Percentiles rank a stretch among this genome's conserved stretches.
Evolutionary conservation across 345 rosid species (phyloP).

Genomic region (Eucalyptus marginata): DNA sequence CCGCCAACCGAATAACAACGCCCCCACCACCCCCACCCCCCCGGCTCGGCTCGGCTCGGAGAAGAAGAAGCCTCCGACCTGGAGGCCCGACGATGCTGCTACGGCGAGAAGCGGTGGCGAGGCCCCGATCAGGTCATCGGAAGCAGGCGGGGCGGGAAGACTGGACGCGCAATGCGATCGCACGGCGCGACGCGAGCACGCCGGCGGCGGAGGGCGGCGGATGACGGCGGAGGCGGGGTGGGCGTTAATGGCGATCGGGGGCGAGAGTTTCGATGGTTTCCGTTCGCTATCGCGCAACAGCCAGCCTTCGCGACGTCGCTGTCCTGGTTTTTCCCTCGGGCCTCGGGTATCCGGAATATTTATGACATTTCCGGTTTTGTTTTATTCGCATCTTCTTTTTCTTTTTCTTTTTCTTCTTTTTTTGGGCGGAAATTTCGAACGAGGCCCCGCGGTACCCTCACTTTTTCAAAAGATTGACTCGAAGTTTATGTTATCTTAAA

Average conservation of each 20-base stretch:
- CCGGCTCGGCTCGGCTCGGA: background rate
- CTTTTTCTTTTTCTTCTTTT: no score
- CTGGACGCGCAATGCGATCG: background rate
- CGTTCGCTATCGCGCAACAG: background rate
- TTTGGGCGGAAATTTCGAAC: background rate
- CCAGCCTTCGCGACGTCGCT: background rate
- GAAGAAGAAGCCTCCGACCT: background rate
- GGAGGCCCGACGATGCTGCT: background rate
- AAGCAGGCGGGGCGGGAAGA: background rate
- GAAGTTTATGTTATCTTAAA: no score
- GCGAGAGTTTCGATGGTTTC: background rate
- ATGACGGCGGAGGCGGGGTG: background rate
- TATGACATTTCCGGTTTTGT: background rate
- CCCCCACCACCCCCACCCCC: background rate
- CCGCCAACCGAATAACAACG: background rate
- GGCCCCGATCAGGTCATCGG: background rate
- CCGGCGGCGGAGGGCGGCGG: background rate
- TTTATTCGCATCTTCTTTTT: background rate
- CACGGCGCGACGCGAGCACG: background rate
- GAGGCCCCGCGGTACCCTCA: background rate
- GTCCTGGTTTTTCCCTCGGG: background rate
- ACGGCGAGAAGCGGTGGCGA: background rate
- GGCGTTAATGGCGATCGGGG: background rate
- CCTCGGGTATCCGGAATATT: background rate
- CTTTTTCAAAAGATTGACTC: background rate